A percentile compares a stretch with the other conserved stretches of the same genome.
phyloP scores from a whole-genome alignment of 805 yeast species.

The Candida namnaoensis region DNA sequence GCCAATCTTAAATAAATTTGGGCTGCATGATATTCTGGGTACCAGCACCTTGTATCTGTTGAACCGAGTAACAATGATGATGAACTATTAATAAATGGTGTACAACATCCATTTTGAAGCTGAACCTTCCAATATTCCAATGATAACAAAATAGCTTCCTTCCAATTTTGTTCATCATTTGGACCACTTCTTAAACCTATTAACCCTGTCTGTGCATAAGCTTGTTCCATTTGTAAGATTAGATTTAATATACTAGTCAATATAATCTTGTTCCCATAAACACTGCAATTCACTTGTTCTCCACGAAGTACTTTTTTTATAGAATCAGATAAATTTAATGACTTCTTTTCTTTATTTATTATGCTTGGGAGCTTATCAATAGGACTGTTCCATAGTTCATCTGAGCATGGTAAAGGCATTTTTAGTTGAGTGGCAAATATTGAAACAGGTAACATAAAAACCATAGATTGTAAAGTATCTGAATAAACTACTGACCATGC shows the following conservation, averaged over 20 bases:
- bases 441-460: slow-evolving; percentile 27
- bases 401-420: slow-evolving; percentile 1
- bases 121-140: slow-evolving; percentile 48
- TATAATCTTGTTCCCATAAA: slow-evolving; percentile 53
- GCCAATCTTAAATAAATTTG: slow-evolving; percentile 52
- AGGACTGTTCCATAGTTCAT: background rate
- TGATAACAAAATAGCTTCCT: slow-evolving; percentile 55
- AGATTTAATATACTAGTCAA: slow-evolving; percentile 55
- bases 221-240: slow-evolving; percentile 49
- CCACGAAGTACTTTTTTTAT: background rate
- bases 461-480: slow-evolving; percentile 31
- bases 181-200: background rate
- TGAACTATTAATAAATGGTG: background rate
- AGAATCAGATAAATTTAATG: background rate
- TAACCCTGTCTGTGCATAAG: slow-evolving; percentile 13
- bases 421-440: background rate
- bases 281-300: slow-evolving; percentile 19
- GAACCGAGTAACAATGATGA: background rate
- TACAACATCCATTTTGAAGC: background rate
- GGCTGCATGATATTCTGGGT: slow-evolving; percentile 49
- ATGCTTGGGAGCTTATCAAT: background rate
- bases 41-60: slow-evolving; percentile 24
- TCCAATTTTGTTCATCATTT: slow-evolving; percentile 32
- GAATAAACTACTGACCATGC: slow-evolving; percentile 34
- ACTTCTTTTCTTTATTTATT: background rate